phyloP scores from a whole-genome alignment of 176 grass and related monocot genomes.

The Tillandsia fasciculata region DNA sequence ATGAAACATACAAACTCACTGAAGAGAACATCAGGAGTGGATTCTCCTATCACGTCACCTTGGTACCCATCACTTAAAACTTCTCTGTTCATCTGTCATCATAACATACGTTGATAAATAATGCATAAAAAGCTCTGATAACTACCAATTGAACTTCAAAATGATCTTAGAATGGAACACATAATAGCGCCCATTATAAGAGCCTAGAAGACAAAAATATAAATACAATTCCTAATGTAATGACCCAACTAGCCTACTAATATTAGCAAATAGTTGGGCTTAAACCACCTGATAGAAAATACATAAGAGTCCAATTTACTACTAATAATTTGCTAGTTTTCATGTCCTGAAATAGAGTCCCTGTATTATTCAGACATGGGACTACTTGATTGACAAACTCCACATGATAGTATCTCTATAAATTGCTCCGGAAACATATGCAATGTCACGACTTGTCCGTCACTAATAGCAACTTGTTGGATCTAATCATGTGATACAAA shows the following conservation, averaged over 20 bases:
- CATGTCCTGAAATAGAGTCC: too few species aligned
- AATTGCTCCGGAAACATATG: too few species aligned
- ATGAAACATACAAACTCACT: constrained; percentile 80
- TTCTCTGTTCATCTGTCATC: constrained; percentile 42
- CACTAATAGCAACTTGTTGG: too few species aligned
- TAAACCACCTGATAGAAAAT: background rate
- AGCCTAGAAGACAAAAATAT: background rate
- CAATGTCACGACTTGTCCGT: too few species aligned
- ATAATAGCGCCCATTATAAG: too few species aligned
- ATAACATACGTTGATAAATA: background rate
- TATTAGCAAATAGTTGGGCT: background rate
- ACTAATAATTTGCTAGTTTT: too few species aligned
- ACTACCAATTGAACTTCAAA: background rate
- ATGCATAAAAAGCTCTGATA: background rate
- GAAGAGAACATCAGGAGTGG: constrained; percentile 71
- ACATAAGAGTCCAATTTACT: too few species aligned
- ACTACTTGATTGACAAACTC: too few species aligned
- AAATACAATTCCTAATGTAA: background rate
- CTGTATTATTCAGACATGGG: too few species aligned
- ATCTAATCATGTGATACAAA: too few species aligned
- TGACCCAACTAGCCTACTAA: too few species aligned
- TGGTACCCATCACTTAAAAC: constrained; percentile 49
- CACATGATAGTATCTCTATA: too few species aligned
- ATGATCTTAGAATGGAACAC: background rate
- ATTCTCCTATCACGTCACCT: constrained; percentile 75